Evolutionary conservation across 83 land plant species (phyloP).

Genomic region (Diphasiastrum complanatum): DNA sequence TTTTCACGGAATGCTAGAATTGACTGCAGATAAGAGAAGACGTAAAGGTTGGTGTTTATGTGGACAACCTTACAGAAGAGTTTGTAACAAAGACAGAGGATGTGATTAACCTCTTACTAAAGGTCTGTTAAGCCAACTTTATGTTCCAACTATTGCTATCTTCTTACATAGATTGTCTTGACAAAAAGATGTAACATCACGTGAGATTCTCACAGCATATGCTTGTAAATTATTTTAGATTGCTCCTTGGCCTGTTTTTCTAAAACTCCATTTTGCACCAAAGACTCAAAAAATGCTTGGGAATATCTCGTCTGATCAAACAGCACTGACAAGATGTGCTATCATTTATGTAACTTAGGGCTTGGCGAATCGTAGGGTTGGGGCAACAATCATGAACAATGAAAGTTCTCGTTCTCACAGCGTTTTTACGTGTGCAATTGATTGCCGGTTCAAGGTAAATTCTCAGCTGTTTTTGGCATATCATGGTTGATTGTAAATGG

Average conservation of each 20-base stretch:
- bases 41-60: constrained; percentile 80
- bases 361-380: constrained; percentile 33
- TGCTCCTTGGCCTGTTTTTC: too few relatives aligned
- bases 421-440: constrained; percentile 40
- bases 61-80: constrained; percentile 78
- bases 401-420: constrained; percentile 42
- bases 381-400: constrained; percentile 32
- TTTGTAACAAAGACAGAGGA: constrained; percentile 56
- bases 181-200: too few relatives aligned
- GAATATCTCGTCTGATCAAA: too few relatives aligned
- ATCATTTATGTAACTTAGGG: constrained; percentile 18
- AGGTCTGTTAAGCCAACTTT: constrained; percentile 34
- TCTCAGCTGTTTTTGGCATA: not conserved
- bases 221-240: too few relatives aligned
- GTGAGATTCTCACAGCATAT: too few relatives aligned
- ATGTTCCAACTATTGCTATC: not conserved
- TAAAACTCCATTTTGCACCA: too few relatives aligned
- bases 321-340: not conserved
- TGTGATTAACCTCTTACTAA: constrained; percentile 48
- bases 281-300: too few relatives aligned
- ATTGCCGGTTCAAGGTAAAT: constrained; percentile 37
- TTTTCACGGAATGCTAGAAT: not conserved
- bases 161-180: not conserved
- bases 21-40: constrained; percentile 76
- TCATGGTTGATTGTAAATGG: not conserved